Evolutionary conservation across 345 rosid species (phyloP), one percentile per base, ranked within the genome.

Genomic region (Populus alba): DNA sequence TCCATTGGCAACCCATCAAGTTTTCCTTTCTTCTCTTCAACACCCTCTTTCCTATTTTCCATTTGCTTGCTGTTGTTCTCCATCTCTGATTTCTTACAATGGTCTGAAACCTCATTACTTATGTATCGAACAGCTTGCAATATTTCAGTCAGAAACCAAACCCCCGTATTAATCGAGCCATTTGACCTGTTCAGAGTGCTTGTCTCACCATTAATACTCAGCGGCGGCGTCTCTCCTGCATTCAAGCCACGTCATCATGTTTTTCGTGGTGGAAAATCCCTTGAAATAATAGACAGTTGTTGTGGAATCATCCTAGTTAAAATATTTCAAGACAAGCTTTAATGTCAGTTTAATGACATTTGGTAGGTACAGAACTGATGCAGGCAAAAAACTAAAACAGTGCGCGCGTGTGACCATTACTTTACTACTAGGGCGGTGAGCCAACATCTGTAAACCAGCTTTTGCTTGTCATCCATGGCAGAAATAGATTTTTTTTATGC

Each of bases 1-100:
- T 88, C 85, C 75, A 86, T 35, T 38, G 92, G 91, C 63, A 87
- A 53, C 79, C 81, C 85, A 45, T 80, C 84, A 25, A 35, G 71
- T 12, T 70, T 71, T 37, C 22, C 51, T 35, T 79, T 77, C 27
- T 72, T n/a, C 49, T 65, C 72, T 5, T 70, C 33, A 27, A 41
- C 13, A 13, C 37, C 47, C n/a, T 16, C 71, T 35, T 25, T 23
- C 11, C 15, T 23, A 4, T 12, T 45, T 61, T 45, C 72, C 71
- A 47, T 55, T 29, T 41, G 70, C 66, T 72, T 41, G 27, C 71
- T 47, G 67, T 38, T 38, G 22, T 7, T 59, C 47, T 72, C 82
- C 72, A 65, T 66, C 22, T 66, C 61, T 11, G 45, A 33, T 39
- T 25, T 23, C 31, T 63, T 25, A 22, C 67, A 0, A 9, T 23